These are phyloP conservation scores for Eimeria brunetti DNA, from an alignment of 169 alveolate genomes.

Conservation along the genomic window DNA sequence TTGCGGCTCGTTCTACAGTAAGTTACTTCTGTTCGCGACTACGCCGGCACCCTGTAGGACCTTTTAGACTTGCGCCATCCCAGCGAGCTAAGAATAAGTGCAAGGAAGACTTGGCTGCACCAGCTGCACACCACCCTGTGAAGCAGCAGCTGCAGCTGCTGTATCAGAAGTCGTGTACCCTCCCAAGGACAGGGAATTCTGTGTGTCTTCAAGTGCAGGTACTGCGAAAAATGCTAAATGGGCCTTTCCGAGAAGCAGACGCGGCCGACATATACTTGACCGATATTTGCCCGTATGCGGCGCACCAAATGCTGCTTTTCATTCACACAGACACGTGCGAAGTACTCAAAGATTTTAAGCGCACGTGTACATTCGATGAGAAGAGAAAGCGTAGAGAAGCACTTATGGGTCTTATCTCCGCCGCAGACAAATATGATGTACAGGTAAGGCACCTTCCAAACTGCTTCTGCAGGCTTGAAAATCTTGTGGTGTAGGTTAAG, in stretches of 20 bases:
- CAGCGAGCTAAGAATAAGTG: background rate
- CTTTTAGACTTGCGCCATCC: background rate
- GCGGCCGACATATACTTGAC: constrained; percentile 67
- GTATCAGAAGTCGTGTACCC: background rate
- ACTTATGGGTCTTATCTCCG: constrained; percentile 67
- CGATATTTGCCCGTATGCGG: constrained; percentile 63
- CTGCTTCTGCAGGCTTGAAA: background rate
- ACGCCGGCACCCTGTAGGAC: background rate
- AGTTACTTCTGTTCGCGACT: background rate
- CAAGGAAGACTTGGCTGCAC: background rate
- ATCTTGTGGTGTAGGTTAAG: background rate
- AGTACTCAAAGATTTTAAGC: constrained; percentile 22
- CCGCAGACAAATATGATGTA: constrained; percentile 78
- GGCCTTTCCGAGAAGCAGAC: constrained; percentile 68
- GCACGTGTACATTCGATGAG: constrained; percentile 14
- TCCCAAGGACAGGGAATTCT: background rate
- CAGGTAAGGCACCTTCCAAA: constrained; percentile 28
- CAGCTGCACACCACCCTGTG: background rate
- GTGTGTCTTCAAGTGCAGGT: constrained; percentile 33
- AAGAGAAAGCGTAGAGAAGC: constrained; percentile 53
- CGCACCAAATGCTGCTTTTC: constrained; percentile 73
- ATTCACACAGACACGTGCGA: constrained; percentile 73
- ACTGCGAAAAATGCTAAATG: constrained; percentile 73
- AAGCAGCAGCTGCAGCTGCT: constrained; percentile 2
- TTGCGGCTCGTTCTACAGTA: constrained; percentile 64